These are phyloP conservation scores for Penicillium sp. DNA, from an alignment of 2,329 filamentous ascomycete genomes.

Conservation along the genomic window DNA sequence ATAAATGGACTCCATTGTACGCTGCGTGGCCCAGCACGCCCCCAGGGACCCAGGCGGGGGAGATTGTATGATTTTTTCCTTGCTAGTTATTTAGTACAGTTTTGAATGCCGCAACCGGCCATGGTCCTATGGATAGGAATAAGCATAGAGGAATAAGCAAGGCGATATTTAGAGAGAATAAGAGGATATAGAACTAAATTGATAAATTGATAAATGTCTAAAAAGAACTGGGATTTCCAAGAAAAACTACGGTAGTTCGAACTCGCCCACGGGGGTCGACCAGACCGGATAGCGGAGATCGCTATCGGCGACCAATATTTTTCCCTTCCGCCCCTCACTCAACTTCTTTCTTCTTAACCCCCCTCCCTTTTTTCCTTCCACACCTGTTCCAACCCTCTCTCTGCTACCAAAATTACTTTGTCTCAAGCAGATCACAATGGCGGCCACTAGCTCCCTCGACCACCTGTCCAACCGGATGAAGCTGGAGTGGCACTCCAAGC, in stretches of 20 bases:
- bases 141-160: neutral
- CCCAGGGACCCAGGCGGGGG: constrained; percentile 2
- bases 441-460: constrained; percentile 74
- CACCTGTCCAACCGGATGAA: constrained; percentile 74
- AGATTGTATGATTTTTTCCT: constrained; percentile 8
- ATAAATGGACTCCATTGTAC: constrained; percentile 24
- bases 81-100: neutral
- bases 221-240: neutral
- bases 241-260: neutral
- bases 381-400: constrained; percentile 7
- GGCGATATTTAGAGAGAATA: neutral
- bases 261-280: constrained; percentile 1
- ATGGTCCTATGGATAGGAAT: neutral
- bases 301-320: constrained; percentile 33
- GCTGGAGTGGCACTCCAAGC: constrained; percentile 65
- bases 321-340: constrained; percentile 30
- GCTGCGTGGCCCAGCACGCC: constrained; percentile 21
- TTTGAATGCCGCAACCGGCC: constrained; percentile 8
- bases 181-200: neutral
- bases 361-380: constrained; percentile 1
- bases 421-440: constrained; percentile 45
- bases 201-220: neutral
- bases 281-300: constrained; percentile 26
- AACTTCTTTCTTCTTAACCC: constrained; percentile 21
- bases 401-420: constrained; percentile 10